Base-by-base conservation (phyloP, 495 filamentous ascomycete genomes). In the Endocarpon pusillum region DNA sequence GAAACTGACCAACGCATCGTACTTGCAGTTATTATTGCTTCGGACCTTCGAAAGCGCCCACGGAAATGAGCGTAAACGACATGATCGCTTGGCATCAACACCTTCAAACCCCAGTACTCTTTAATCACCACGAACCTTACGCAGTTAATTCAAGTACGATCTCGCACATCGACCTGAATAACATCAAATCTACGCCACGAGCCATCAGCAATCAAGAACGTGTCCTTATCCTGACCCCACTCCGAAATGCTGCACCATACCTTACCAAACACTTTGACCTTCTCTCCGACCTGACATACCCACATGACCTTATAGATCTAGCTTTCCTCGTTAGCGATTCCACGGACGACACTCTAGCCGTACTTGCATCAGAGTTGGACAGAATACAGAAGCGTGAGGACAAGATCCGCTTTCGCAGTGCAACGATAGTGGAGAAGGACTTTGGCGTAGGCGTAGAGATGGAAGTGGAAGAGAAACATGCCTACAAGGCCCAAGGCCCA, bases 301-400 rank as follows among this genome's bases (percentile, higher is more conserved):
- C 89, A 26, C 89, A 97, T 61, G 62, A 92, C 28, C 69, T 96
- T 17, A 96, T 96, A 48, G 89, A 97, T 50, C 69, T 97, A 32
- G 89, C 69, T 21, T 97, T 97, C 61, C 72, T 97, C 8, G 85
- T 97, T 33, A 75, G 85, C 37, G 91, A 97, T 54, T 80, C 75
- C 26, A 73, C 64, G 29, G 89, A 97, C 48, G 86, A 94, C 38
- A 97, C 89, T 2, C 56, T 89, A 33, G 83, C 81, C 7, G 66
- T 77, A 5, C 64, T 97, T 21, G 66, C 75, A 4, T 63, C 69
- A 35, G 91, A 97, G 55, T 61, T 96, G 39, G 72, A 91, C 28
- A 78, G 91, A 19, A 73, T 94, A 38, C 89, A 97, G 58, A 68
- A 75, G 41, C 70, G 71, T 12, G 83, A 86, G 41, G 55, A 60